A percentile compares a stretch with the other conserved stretches of the same genome.
Conservation (phyloP, 1,139 yeast genomes). For the Protomyces pachydermus region DNA sequence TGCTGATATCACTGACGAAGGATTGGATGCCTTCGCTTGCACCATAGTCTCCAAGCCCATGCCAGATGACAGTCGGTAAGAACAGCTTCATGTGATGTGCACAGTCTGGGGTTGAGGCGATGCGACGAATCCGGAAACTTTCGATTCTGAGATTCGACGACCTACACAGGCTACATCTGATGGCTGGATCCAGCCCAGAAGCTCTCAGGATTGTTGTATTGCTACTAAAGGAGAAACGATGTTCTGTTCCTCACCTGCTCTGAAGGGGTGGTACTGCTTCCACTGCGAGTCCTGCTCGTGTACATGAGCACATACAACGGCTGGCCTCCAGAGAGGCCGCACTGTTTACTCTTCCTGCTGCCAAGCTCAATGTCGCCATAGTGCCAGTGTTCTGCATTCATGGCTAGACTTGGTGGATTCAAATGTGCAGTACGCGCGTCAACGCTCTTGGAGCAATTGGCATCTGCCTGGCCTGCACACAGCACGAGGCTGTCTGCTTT, state of each 20-base stretch:
- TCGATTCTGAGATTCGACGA: no score
- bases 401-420: constrained; percentile 10
- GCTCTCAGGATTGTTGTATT: no score
- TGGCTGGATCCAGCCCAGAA: no score
- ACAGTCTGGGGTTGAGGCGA: no score
- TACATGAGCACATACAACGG: constrained; percentile 7
- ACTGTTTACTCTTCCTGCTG: constrained; percentile 8
- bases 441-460: constrained; percentile 1
- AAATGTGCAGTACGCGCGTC: neutral
- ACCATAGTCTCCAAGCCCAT: constrained; percentile 75
- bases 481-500: constrained; percentile 5
- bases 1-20: constrained; percentile 28
- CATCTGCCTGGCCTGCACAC: constrained; percentile 10
- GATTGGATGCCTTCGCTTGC: constrained; percentile 54
- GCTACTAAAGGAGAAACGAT: neutral
- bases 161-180: no score
- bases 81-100: neutral
- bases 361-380: constrained; percentile 19
- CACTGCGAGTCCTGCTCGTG: neutral
- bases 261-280: neutral
- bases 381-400: constrained; percentile 10
- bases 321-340: constrained; percentile 19
- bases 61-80: constrained; percentile 70
- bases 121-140: no score
- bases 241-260: neutral